Evolutionary conservation across 2,329 filamentous ascomycete species (phyloP), one percentile per base, ranked within the genome.

Genomic region (Fusarium miscanthi): DNA sequence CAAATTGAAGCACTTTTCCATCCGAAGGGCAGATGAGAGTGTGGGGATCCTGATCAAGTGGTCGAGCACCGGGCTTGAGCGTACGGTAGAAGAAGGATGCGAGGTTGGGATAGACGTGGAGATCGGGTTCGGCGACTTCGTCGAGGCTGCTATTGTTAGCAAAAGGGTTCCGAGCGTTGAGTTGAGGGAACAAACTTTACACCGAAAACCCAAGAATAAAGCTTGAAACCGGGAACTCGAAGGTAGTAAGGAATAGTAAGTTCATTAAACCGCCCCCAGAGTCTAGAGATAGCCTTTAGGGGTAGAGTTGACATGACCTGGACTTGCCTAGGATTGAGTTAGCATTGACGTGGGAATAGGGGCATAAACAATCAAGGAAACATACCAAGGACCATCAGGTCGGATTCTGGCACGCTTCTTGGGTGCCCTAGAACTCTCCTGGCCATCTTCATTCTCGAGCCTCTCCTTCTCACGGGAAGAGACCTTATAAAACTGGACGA

Each of bases 61-160:
- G 95, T 31, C 96, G 91, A 17, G 88, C 90, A 38, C 95, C 95
- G 10, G 95, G 94, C 81, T 98, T 98, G 67, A 99, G 87, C 3
- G 91, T 94, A 69, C 96, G 94, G 82, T 98, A 99, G 86, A 99
- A 99, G 87, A 99, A 99, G 65, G 95, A 90, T 10, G 95, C 94
- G 43, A 99, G 90, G 80, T 99, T 99, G 25, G 94, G 93, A 81
- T 96, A 99, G 52, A 89, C 89, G 80, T 93, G 94, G 25, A 99
- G 89, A 77, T 99, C 96, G 23, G 92, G 90, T 80, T 99, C 95
- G 37, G 91, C 89, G 23, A 98, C 91, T 84, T 99, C 96, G 66
- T 92, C 89, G 64, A 99, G 88, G 80, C 91, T 93, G 78, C n/a
- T 17, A 10, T 42, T n/a, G 70, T 82, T 59, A 81, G 77, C 60